These are phyloP conservation scores for Citropsis articulata DNA, from an alignment of 345 rosid genomes.

Conservation along the genomic window DNA sequence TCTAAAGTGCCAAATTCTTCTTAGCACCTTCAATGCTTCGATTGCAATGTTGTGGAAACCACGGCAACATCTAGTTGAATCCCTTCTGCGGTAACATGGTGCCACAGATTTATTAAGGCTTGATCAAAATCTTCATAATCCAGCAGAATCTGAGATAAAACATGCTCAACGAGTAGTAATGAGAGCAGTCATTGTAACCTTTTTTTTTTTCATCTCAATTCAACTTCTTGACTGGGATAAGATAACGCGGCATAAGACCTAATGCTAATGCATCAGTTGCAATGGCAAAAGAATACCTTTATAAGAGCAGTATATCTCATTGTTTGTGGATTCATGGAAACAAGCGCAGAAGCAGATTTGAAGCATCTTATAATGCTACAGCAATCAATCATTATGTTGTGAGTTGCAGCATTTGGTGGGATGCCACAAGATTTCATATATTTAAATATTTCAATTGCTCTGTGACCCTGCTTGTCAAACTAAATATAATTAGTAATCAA, in stretches of 20 bases:
- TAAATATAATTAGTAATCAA: no score
- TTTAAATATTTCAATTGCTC: no score
- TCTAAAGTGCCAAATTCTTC: no score
- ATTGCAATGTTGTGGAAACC: constrained; percentile 46
- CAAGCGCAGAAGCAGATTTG: constrained; percentile 53
- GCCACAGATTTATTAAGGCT: constrained; percentile 52
- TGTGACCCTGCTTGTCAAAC: no score
- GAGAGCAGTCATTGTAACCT: not conserved
- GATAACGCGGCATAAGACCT: not conserved
- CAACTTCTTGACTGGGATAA: not conserved
- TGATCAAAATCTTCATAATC: constrained; percentile 47
- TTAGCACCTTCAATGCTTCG: constrained; percentile 74
- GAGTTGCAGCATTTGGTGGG: constrained; percentile 48
- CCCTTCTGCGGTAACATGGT: constrained; percentile 47
- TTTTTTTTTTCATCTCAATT: not conserved
- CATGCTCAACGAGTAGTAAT: constrained; percentile 5
- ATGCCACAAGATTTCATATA: constrained; percentile 45
- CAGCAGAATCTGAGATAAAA: constrained; percentile 36
- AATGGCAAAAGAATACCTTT: constrained; percentile 42
- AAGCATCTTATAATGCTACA: constrained; percentile 47
- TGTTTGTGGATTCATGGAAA: constrained; percentile 58
- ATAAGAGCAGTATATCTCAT: constrained; percentile 49
- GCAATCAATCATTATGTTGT: constrained; percentile 68
- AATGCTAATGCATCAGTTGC: not conserved
- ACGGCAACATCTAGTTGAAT: constrained; percentile 37